Percentiles rank a stretch among this genome's conserved stretches.
Evolutionary conservation across 768 basidiomycete species (phyloP).

Genomic region (Crucibulum laeve): DNA sequence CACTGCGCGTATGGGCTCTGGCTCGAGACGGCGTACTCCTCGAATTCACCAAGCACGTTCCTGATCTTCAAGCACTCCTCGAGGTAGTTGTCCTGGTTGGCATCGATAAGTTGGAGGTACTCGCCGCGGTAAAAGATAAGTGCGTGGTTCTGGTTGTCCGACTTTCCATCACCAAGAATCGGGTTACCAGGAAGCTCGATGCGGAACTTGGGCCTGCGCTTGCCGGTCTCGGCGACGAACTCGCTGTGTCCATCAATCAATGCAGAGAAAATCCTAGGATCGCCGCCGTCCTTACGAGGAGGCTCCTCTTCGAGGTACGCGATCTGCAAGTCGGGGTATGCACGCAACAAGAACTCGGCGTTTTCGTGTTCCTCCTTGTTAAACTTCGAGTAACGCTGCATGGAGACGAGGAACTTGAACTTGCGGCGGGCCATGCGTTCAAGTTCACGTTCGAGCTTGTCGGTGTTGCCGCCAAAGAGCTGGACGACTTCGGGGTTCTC

Average conservation of each 20-base stretch:
- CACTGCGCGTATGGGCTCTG: constrained; percentile 93
- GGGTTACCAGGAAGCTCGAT: constrained; percentile 99
- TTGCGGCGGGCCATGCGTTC: constrained; percentile 97
- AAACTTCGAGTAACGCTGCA: constrained; percentile 99
- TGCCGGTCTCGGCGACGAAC: constrained; percentile 84
- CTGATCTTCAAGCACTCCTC: constrained; percentile 99
- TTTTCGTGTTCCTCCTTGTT: constrained; percentile 99
- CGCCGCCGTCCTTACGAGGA: constrained; percentile 89
- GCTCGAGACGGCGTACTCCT: constrained; percentile 80
- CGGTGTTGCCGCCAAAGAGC: constrained; percentile 95
- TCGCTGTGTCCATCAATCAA: constrained; percentile 98
- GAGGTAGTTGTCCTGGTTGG: constrained; percentile 99
- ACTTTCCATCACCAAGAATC: constrained; percentile 98
- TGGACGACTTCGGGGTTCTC: constrained; percentile 99
- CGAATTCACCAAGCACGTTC: constrained; percentile 96
- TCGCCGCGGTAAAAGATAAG: constrained; percentile 99
- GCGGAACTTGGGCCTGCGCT: constrained; percentile 93
- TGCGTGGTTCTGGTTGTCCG: constrained; percentile 99
- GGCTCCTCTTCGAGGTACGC: constrained; percentile 98
- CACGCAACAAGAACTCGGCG: constrained; percentile 94
- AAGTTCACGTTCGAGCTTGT: constrained; percentile 91
- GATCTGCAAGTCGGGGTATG: constrained; percentile 97
- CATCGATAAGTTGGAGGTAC: constrained; percentile 98
- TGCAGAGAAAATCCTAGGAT: constrained; percentile 91
- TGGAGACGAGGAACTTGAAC: constrained; percentile 98